Evolutionary conservation across 2,329 filamentous ascomycete genomes (phyloP), one percentile per base, ranked within the genome.

Genomic region (Neofusicoccum laricinum): DNA sequence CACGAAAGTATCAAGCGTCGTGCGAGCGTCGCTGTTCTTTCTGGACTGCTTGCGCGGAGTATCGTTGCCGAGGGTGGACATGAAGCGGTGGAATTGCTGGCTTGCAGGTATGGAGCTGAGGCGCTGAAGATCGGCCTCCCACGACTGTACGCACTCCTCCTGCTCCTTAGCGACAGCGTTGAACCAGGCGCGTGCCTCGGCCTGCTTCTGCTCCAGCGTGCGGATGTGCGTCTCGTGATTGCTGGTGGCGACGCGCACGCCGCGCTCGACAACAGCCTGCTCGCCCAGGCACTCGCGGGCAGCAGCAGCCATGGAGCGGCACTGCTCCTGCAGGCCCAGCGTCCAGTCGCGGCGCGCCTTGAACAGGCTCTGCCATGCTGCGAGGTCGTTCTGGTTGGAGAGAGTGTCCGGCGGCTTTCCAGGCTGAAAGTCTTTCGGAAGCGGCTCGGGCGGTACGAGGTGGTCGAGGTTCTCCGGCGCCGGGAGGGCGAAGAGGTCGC

Each of bases 311-410:
- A 92, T 89, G 57, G 80, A 80, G 57, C 82, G 82, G 70, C 91
- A 94, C 69, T 89, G 88, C 30, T 89, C 86, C 6, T 90, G 84
- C 38, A 96, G 79, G 43, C 82, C 83, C 61, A 88, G 79, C 0
- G 93, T 90, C 95, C 95, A 99, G 69, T 85, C 84, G 70, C 89
- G 87, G 65, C 95, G 88, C 65, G 88, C 85, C 75, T 89, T 90
- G 81, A 95, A 97, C 21, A 98, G 82, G 49, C 88, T 86, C 74
- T 92, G 91, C 94, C 95, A 99, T 86, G 93, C 89, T 71, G 89
- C 84, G 63, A 97, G 82, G 67, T 93, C 89, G 66, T 90, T 91
- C 67, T 92, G 88, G 72, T 93, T 88, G 48, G 89, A 84, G 69
- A 96, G 90, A 46, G 88, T 90, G 76, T 96, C 93, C n/a, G 95